Base-by-base conservation (phyloP, 805 yeast genomes). In the Cyberlindnera suaveolens region DNA sequence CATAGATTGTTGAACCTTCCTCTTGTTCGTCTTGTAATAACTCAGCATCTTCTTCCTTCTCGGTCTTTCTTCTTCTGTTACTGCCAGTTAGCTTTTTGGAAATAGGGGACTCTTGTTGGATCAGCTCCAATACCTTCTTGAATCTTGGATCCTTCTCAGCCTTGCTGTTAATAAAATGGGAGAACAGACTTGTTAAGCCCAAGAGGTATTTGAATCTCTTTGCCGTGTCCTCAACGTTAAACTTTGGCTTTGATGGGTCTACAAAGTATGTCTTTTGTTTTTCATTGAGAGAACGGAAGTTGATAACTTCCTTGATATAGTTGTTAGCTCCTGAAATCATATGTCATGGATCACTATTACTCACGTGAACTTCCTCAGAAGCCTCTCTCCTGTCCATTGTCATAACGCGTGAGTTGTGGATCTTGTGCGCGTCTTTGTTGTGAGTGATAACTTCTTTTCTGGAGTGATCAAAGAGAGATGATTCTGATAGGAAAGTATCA, bases 11-110 rank as follows among this genome's bases (percentile, higher is more conserved):
- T 16, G 53, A 53, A 9, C 52, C 54, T 15, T 62, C 66, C 11
- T 62, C 64, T 39, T 70, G 72, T 43, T 75, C 79, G 38, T 82
- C 82, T 49, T 78, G 71, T 64, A 89, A 67, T 45, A 85, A 66
- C 54, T 82, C 88, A 1, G 78, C 87, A 58, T 85, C 90, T 58
- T 84, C 93, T 58, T 84, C 90, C 57, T 78, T 76, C 53, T 83
- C 90, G 3, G 87, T 81, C 54, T 81, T 81, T 47, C 89, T 70
- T 56, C 85, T 70, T 54, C 83, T 71, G 43, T 67, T 70, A 39
- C 67, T 70, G 19, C 38, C 10, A 17, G 48, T 52, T 17, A 53
- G 44, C 6, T 46, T 42, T 30, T 44, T 38, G 37, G 46, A 47
- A 14, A 48, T 46, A 7, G 55, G 36, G 18, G 49, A 41, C 37